Base-by-base conservation (phyloP, 2,329 filamentous ascomycete genomes). In the Fusarium setosum region DNA sequence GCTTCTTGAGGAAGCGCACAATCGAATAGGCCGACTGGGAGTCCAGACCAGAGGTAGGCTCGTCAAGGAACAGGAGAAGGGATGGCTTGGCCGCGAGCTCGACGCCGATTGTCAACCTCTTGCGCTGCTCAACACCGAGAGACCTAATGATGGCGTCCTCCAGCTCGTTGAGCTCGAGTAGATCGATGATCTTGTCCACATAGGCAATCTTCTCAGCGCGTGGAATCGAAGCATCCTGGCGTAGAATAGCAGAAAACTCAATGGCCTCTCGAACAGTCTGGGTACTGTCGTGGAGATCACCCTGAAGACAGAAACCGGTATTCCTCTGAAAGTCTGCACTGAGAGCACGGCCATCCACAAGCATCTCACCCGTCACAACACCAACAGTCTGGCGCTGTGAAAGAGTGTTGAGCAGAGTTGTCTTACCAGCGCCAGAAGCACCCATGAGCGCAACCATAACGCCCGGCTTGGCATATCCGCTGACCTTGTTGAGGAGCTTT, bases 381-480 rank as follows among this genome's bases (percentile, higher is more conserved):
- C 92, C 92, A 81, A 92, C 83, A 15, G 81, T 88, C 74, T 93
- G 90, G 4, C 92, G 86, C 72, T 94, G 91, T 0, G 92, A 89
- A 1, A 87, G 74, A 0, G 91, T 93, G 75, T 96, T 94, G 17
- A 96, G 82, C 0, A 96, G 80, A 0, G 93, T 96, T 0, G 92
- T 94, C 79, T 96, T 96, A 12, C 93, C 93, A 9, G 93, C 93
- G 40, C 92, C 92, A 5, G 88, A 92, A 2, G 91, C 91, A 53
- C 93, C 93, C 83, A 96, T 92, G 1, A 96, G 81, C 0, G 93
- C 93, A 40, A 93, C 88, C 86, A 96, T 89, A 17, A 91, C 79
- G 17, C 93, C 92, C 1, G 93, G 93, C 72, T 93, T 94, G 2
- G 89, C 92, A 68, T 92, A 95, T 2, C 93, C 93, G 57, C 84